Evolutionary conservation across 192 early-diverging fungal species (phyloP), one percentile per base, ranked within the genome.

Genomic region (Linnemannia zychae): DNA sequence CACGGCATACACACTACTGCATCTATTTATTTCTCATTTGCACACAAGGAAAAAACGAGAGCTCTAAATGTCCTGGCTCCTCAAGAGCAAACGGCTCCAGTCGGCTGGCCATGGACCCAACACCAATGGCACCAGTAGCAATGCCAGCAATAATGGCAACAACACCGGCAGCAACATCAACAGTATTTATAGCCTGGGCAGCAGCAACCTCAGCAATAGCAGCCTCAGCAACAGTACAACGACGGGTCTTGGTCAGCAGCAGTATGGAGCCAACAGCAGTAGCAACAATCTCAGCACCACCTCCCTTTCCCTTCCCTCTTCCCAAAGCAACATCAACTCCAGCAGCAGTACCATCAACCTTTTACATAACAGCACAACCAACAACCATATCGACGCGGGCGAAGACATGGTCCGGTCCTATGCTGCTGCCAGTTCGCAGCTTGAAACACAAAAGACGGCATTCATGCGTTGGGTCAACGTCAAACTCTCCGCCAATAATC

Each of bases 381-480:
- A 28, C 75, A 67, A 77, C 75, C 82, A 84, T 84, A 37, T 84
- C 82, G 82, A 84, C 82, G 82, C 82, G 73, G 82, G 82, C 77
- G 82, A 84, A 78, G 82, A 84, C 76, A 84, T 84, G 82, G 82
- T 84, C 57, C 76, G 82, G 75, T 77, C 78, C 47, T 84, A 78
- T 66, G 76, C 81, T 70, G 81, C 81, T 17, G 57, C 57, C 57
- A 63, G 57, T 15, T 74, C 81, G 28, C 81, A 84, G 63, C 77
- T 84, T 47, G 77, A 84, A 73, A 84, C 82, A 9, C 82, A 84
- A 84, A 84, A 84, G 74, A 79, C 76, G 0, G 72, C 82, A 11
- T 84, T 84, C 69, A 84, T 84, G 77, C 76, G 82, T 34, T 93
- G 92, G 92, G 90, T 92, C 75, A 93, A 93, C 50, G 85, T 86